Conservation (phyloP, 1,284 basidiomycete genomes). For the Pseudozyma pruni region DNA sequence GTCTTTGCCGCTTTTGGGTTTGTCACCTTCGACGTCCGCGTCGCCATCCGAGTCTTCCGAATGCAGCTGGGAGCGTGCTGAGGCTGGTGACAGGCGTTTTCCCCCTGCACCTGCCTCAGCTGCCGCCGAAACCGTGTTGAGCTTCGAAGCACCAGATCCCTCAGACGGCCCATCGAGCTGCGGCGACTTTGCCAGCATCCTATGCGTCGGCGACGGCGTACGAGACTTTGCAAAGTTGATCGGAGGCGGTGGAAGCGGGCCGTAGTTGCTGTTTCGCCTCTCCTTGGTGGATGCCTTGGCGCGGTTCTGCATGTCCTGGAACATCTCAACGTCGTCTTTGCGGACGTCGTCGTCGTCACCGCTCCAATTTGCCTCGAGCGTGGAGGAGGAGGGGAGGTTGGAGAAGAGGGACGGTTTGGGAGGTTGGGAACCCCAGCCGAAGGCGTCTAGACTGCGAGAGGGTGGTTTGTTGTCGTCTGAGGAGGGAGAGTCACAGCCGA, state of each 20-base stretch:
- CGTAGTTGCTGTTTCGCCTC: constrained; percentile 15
- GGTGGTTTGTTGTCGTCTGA: constrained; percentile 25
- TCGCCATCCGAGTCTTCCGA: constrained; percentile 41
- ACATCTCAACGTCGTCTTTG: constrained; percentile 32
- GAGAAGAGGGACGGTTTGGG: constrained; percentile 35
- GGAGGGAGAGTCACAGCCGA: constrained; percentile 37
- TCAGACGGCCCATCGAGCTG: constrained; percentile 18
- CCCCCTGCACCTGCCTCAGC: neutral
- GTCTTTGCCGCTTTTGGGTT: constrained; percentile 2
- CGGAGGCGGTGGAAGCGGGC: constrained; percentile 29
- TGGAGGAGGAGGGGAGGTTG: constrained; percentile 26
- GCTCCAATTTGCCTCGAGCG: constrained; percentile 46
- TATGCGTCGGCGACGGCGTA: constrained; percentile 37
- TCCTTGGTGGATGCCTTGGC: constrained; percentile 40
- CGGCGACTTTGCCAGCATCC: constrained; percentile 26
- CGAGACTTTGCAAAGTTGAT: constrained; percentile 28
- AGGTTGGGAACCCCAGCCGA: constrained; percentile 35
- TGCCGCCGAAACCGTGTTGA: neutral
- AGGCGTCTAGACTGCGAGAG: constrained; percentile 31
- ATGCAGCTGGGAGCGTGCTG: constrained; percentile 12
- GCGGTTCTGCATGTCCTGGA: constrained; percentile 26
- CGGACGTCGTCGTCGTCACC: constrained; percentile 43
- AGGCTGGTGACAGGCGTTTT: constrained; percentile 24
- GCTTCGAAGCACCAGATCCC: neutral
- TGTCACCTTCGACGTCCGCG: constrained; percentile 39